Percentiles rank a stretch among this genome's conserved stretches.
These are phyloP conservation scores for Akebia trifoliata DNA, from an alignment of 164 flowering plant genomes.

Conservation along the genomic window DNA sequence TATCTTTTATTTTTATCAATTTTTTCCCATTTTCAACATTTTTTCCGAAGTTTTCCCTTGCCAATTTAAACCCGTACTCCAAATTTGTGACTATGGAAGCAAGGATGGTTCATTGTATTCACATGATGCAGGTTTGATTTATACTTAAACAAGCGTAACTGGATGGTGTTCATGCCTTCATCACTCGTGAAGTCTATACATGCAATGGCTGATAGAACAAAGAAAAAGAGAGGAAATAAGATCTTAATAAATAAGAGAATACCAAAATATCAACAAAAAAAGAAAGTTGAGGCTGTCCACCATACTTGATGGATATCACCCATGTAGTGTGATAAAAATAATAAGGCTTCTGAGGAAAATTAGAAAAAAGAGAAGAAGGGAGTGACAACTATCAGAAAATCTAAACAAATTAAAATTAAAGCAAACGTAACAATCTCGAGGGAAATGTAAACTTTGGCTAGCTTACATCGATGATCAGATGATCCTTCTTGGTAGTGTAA, in stretches of 20 bases:
- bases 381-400: background rate
- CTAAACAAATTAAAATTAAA: background rate
- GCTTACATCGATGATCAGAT: conserved; percentile 74
- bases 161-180: conserved; percentile 77
- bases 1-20: too few relatives aligned
- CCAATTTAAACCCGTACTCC: too few relatives aligned
- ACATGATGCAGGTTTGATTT: conserved; percentile 97
- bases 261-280: background rate
- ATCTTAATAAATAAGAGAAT: background rate
- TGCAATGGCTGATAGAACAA: conserved; percentile 71
- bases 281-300: background rate
- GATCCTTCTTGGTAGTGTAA: conserved; percentile 68
- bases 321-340: conserved; percentile 90
- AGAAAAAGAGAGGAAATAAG: background rate
- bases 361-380: conserved; percentile 26
- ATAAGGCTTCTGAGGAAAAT: conserved; percentile 76
- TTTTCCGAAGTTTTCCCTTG: too few relatives aligned
- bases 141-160: conserved; percentile 75
- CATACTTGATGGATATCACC: conserved; percentile 94
- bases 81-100: too few relatives aligned
- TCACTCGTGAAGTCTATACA: conserved; percentile 82
- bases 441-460: background rate
- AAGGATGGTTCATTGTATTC: conserved; percentile 22
- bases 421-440: background rate
- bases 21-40: too few relatives aligned